Evolutionary conservation across 2,329 filamentous ascomycete genomes (phyloP).

Genomic region (Scedosporium apiospermum): DNA sequence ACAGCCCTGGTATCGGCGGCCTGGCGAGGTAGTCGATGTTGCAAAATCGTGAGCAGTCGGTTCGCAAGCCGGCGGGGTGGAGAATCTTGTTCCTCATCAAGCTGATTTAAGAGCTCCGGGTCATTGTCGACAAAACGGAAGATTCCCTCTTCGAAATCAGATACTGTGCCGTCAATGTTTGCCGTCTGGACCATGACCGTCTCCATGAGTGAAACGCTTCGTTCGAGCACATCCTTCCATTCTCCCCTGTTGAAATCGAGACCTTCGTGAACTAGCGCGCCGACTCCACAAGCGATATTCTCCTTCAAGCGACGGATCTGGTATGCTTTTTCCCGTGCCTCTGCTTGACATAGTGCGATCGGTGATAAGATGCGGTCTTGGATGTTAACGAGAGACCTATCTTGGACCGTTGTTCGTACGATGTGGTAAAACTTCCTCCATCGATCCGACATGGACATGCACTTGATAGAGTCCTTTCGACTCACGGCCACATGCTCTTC

Average conservation of each 20-base stretch:
- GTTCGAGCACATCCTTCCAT: conserved; percentile 65
- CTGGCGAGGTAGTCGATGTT: conserved; percentile 60
- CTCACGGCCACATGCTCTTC: conserved; percentile 9
- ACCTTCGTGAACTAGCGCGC: conserved; percentile 79
- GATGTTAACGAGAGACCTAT: conserved; percentile 62
- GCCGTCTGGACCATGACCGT: conserved; percentile 68
- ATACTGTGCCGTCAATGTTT: conserved; percentile 49
- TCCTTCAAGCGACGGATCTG: conserved; percentile 63
- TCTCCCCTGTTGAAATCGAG: conserved; percentile 57
- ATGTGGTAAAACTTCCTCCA: conserved; percentile 71
- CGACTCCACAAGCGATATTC: conserved; percentile 77
- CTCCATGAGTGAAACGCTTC: conserved; percentile 78
- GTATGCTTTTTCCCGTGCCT: conserved; percentile 66
- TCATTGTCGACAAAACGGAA: conserved; percentile 55
- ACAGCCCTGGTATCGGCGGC: conserved; percentile 43
- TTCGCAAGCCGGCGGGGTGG: conserved; percentile 53
- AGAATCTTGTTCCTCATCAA: conserved; percentile 31
- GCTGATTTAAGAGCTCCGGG: conserved; percentile 44
- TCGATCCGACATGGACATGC: conserved; percentile 21
- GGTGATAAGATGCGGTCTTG: conserved; percentile 67
- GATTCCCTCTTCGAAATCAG: conserved; percentile 56
- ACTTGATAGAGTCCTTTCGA: not conserved
- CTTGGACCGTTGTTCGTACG: conserved; percentile 64
- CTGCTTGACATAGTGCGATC: conserved; percentile 62
- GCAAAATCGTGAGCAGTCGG: conserved; percentile 60